Base-by-base conservation (phyloP, 768 basidiomycete species). In the Rhodotorula taiwanensis region DNA sequence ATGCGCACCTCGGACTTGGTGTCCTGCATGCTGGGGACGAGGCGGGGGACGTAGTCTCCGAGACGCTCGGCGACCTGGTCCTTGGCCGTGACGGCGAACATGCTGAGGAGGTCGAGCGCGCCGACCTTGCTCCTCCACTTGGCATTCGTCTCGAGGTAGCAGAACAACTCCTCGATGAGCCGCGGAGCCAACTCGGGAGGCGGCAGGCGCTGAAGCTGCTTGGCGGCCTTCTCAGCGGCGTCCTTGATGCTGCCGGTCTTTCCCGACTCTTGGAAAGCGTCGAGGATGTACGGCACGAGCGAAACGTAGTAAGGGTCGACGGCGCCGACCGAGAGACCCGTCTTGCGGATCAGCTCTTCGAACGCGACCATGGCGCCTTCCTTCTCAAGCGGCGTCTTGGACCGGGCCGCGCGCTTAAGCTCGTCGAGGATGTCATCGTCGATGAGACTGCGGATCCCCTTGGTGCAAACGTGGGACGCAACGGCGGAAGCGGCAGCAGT, bases 41-140 rank as follows among this genome's bases (percentile, higher is more conserved):
- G 84, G 72, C 84, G 86, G 25, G 93, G 93, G 51, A 98, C 82
- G 49, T 88, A 83, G 15, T 79, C 78, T 21, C 84, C 92, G 42
- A 98, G 79, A 73, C 93, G 85, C 36, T 83, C 81, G n/a, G 89
- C 91, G 53, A 95, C 87, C 74, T 84, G 89, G 23, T 69, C 62
- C 56, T 67, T 62, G 21, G 66, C 70, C 14, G 63, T 62, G 21
- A 60, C 52, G 10, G 58, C 63, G 28, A 74, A 67, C 50, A 55
- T 64, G 44, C 55, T 54, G 74, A 97, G 82, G 4, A 90, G 84
- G 70, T 95, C 91, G 36, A 98, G 78, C 11, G 85, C 89, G 21
- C 88, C 91, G n/a, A 95, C 86, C 79, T 97, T 97, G 61, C 86
- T 84, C 68, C 86, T 83, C 94, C 94, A 98, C 77, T 95, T 94